Base-by-base conservation (phyloP, 1,284 basidiomycete species). In the Laetiporus sulphureus region DNA sequence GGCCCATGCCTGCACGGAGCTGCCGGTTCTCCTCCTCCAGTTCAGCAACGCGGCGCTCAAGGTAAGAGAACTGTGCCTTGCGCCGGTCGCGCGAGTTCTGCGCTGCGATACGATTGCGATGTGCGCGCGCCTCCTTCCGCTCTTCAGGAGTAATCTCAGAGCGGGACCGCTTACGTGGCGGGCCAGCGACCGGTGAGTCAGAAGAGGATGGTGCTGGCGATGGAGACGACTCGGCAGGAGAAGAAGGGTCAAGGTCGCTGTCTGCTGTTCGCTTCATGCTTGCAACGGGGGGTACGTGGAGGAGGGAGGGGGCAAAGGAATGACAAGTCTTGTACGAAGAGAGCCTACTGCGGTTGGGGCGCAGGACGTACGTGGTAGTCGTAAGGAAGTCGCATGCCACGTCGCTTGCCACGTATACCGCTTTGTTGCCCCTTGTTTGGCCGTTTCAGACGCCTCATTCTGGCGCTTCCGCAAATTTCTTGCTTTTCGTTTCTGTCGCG, bases 11-110 rank as follows among this genome's bases (percentile, higher is more conserved):
- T 18, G 64, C 60, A 34, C 68, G 65, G 18, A 72, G 62, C 36
- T 64, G 62, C 40, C 62, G 55, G 58, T 72, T 72, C 59, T 72
- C 70, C 30, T 65, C 62, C 56, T 71, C 67, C 37, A 72, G 68
- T 55, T 69, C 63, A 34, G 58, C 56, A 7, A 72, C 69, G 13
- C 67, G 65, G 10, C 48, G 56, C 54, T 69, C 66, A 53, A 69
- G 61, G 50, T 71, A 69, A 6, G 66, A 25, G 58, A 80, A 89
- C 48, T 90, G 84, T 19, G 78, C 81, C 60, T 90, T 90, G 44
- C 84, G 74, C 50, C 81, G 72, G 66, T 90, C 86, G 41, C 86
- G 80, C 19, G 82, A 85, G 67, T 88, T 84, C 68, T 89, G 86
- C 7, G 86, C 86, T 8, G 86, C 86, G 60, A 89, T 86, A 41